These are phyloP conservation scores for Metschnikowia baotianmanensis DNA, from an alignment of 805 yeast species.

Conservation along the genomic window DNA sequence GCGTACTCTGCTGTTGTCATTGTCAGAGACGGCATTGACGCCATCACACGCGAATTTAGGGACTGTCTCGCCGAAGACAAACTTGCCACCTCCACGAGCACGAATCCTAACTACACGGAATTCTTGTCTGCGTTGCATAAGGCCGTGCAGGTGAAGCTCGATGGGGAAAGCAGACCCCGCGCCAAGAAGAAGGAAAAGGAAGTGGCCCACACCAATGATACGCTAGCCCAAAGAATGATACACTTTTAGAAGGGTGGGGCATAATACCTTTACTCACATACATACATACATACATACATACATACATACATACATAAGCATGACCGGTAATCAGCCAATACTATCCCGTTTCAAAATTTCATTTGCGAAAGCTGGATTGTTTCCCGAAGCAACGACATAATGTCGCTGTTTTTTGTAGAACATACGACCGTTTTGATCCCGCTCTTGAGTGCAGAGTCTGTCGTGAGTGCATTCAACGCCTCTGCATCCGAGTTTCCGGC, in stretches of 20 bases:
- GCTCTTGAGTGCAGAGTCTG: conserved; percentile 2
- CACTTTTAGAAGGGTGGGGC: no score
- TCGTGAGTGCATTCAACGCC: not conserved
- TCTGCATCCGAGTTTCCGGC: not conserved
- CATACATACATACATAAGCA: no score
- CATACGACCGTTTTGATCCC: conserved; percentile 7
- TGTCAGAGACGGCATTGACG: conserved; percentile 64
- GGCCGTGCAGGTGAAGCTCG: conserved; percentile 51
- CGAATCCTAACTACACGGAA: conserved; percentile 59
- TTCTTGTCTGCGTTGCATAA: conserved; percentile 69
- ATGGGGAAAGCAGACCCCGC: conserved; percentile 41
- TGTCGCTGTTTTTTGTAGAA: conserved; percentile 5
- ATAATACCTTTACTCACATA: no score
- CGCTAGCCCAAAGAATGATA: conserved; percentile 40
- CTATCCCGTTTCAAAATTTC: conserved; percentile 1
- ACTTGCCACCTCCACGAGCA: conserved; percentile 18
- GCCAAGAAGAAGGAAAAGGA: conserved; percentile 24
- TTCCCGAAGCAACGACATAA: conserved; percentile 13
- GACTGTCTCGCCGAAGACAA: conserved; percentile 72
- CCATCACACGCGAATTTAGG: conserved; percentile 49
- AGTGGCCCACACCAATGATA: conserved; percentile 12
- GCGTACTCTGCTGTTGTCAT: conserved; percentile 51
- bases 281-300: no score
- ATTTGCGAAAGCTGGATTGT: conserved; percentile 13
- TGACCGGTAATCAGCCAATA: no score